Conservation (phyloP, 2,329 filamentous ascomycete genomes). For the Fonsecaea erecta region DNA sequence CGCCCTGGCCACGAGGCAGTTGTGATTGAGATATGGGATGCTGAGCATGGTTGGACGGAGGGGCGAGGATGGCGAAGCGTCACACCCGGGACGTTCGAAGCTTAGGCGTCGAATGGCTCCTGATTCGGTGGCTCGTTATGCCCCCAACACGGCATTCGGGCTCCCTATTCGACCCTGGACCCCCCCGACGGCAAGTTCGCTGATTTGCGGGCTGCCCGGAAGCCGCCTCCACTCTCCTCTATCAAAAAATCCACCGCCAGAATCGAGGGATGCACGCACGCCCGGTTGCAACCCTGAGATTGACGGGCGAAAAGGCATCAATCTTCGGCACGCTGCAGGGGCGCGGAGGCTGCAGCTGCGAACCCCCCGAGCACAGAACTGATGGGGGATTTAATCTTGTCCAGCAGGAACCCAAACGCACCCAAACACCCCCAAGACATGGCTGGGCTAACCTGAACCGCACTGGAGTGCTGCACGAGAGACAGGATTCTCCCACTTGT, state of each 20-base stretch:
- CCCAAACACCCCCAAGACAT: slow-evolving; percentile 32
- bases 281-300: slow-evolving; percentile 19
- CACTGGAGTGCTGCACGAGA: slow-evolving; percentile 32
- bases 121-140: slow-evolving; percentile 31
- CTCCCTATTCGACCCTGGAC: slow-evolving; percentile 27
- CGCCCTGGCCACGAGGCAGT: slow-evolving; percentile 27
- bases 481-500: slow-evolving; percentile 25
- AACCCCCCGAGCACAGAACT: not conserved
- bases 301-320: slow-evolving; percentile 12
- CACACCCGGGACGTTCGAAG: slow-evolving; percentile 28
- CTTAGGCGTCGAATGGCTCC: slow-evolving; percentile 26
- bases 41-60: slow-evolving; percentile 10
- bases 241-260: slow-evolving; percentile 16
- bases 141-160: slow-evolving; percentile 28
- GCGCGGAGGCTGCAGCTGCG: slow-evolving; percentile 20
- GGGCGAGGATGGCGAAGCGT: slow-evolving; percentile 17
- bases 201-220: slow-evolving; percentile 18
- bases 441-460: slow-evolving; percentile 31
- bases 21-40: slow-evolving; percentile 32
- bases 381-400: slow-evolving; percentile 28
- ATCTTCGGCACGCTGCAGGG: slow-evolving; percentile 30
- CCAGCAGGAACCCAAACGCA: slow-evolving; percentile 28
- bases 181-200: slow-evolving; percentile 28
- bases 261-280: not conserved
- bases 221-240: slow-evolving; percentile 32